A percentile compares a stretch with the other conserved stretches of the same genome.
Evolutionary conservation across 768 basidiomycete genomes (phyloP).

Genomic region (Gautieria morchelliformis): DNA sequence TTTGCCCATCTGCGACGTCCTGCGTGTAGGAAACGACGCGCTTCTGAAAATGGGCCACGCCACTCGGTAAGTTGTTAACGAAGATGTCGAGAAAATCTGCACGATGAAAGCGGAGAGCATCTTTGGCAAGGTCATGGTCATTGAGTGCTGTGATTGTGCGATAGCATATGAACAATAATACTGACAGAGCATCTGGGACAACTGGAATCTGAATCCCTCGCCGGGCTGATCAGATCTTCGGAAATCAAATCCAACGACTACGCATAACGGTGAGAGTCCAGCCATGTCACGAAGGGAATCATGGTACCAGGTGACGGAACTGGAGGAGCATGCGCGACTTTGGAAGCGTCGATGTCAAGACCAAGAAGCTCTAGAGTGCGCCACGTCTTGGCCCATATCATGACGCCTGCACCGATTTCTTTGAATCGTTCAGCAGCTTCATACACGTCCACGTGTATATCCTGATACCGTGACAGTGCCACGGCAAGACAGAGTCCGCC

Average conservation of each 20-base stretch:
- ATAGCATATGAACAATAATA: neutral
- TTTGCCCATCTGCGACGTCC: neutral
- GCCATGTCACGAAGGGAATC: neutral
- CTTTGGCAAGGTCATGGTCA: constrained; percentile 1
- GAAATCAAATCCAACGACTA: constrained; percentile 29
- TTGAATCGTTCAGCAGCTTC: constrained; percentile 41
- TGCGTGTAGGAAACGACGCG: constrained; percentile 24
- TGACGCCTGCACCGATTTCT: constrained; percentile 57
- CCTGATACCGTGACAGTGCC: constrained; percentile 32
- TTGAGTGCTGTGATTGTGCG: neutral
- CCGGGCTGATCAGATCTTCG: constrained; percentile 10
- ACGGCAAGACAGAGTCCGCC: constrained; percentile 35
- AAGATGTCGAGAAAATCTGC: constrained; percentile 28
- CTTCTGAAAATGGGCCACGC: constrained; percentile 22
- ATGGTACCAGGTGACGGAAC: neutral
- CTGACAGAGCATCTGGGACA: constrained; percentile 17
- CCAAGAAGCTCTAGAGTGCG: constrained; percentile 34
- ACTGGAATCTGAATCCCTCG: constrained; percentile 11
- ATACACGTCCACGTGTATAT: constrained; percentile 48
- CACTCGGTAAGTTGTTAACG: constrained; percentile 19
- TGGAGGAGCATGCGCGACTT: constrained; percentile 17
- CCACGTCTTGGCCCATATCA: constrained; percentile 40
- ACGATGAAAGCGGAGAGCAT: constrained; percentile 25
- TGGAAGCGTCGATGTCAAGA: constrained; percentile 18
- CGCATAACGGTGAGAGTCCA: neutral